Conservation (phyloP, 2,329 filamentous ascomycete species). For the Niveomyces coronatus region DNA sequence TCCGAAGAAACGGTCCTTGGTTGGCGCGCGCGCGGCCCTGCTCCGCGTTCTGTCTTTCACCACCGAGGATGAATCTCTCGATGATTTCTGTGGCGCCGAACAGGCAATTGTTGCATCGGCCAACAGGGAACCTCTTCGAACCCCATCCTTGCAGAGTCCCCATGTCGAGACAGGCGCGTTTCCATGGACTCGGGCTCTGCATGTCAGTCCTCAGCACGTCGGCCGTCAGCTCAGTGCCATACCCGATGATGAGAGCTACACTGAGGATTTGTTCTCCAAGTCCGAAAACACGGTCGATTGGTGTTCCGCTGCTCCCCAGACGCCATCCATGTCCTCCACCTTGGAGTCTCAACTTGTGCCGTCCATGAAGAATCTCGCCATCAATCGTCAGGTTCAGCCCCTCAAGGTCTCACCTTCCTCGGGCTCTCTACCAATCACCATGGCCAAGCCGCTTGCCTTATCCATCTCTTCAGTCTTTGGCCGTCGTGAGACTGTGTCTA, state of each 20-base stretch:
- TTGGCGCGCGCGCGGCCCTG: slow-evolving; percentile 67
- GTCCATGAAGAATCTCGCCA: slow-evolving; percentile 67
- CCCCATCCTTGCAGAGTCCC: slow-evolving; percentile 86
- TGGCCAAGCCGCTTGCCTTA: slow-evolving; percentile 62
- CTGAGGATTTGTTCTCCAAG: slow-evolving; percentile 75
- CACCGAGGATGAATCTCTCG: slow-evolving; percentile 78
- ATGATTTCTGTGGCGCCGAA: slow-evolving; percentile 86
- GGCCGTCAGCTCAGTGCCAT: slow-evolving; percentile 81
- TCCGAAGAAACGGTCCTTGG: slow-evolving; percentile 75
- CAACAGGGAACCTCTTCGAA: slow-evolving; percentile 90
- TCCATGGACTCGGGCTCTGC: slow-evolving; percentile 88
- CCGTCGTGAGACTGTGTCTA: slow-evolving; percentile 71
- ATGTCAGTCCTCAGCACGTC: slow-evolving; percentile 60
- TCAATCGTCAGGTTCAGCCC: slow-evolving; percentile 31
- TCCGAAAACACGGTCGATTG: slow-evolving; percentile 66
- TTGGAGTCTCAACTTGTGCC: slow-evolving; percentile 71
- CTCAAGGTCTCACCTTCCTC: slow-evolving; percentile 47
- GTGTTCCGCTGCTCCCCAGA: slow-evolving; percentile 67
- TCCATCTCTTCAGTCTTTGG: slow-evolving; percentile 75
- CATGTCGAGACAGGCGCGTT: slow-evolving; percentile 73
- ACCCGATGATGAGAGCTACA: slow-evolving; percentile 67
- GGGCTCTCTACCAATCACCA: slow-evolving; percentile 66
- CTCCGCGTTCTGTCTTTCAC: slow-evolving; percentile 81
- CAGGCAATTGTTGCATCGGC: slow-evolving; percentile 69
- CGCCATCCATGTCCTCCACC: slow-evolving; percentile 74